A percentile compares a stretch with the other conserved stretches of the same genome.
These are phyloP conservation scores for Ilex paraguariensis DNA, from an alignment of 305 asterid genomes.

Conservation along the genomic window DNA sequence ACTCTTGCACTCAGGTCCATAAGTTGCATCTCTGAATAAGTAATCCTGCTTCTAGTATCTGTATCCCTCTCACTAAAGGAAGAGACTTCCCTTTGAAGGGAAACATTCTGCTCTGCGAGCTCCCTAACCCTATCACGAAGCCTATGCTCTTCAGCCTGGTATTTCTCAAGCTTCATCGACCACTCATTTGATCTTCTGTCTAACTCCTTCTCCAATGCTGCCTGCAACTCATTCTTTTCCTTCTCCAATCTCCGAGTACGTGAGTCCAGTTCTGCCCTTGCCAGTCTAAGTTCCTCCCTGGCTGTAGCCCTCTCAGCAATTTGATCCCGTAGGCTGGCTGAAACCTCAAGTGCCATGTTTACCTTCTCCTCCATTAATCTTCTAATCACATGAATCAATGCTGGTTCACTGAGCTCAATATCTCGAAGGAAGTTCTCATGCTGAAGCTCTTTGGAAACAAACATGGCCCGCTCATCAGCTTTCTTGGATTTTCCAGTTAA, in stretches of 20 bases:
- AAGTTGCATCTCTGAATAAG: slow-evolving; percentile 58
- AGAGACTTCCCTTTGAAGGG: slow-evolving; percentile 82
- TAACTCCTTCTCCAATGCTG: slow-evolving; percentile 72
- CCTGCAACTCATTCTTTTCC: slow-evolving; percentile 80
- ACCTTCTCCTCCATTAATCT: slow-evolving; percentile 63
- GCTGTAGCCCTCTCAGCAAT: slow-evolving; percentile 72
- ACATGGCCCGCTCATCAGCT: slow-evolving; percentile 64
- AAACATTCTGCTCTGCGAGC: slow-evolving; percentile 94
- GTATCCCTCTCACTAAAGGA: slow-evolving; percentile 63
- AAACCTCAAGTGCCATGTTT: slow-evolving; percentile 67
- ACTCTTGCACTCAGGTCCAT: slow-evolving; percentile 42
- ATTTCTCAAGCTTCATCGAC: slow-evolving; percentile 82
- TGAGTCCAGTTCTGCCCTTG: slow-evolving; percentile 45
- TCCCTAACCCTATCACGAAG: slow-evolving; percentile 94
- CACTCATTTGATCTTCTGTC: slow-evolving; percentile 93
- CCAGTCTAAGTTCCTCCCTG: slow-evolving; percentile 50
- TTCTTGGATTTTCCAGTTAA: slow-evolving; percentile 53
- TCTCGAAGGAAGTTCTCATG: slow-evolving; percentile 44
- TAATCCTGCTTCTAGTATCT: slow-evolving; percentile 37
- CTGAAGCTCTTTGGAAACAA: slow-evolving; percentile 67
- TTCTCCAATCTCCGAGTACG: slow-evolving; percentile 58
- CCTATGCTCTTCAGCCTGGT: slow-evolving; percentile 82
- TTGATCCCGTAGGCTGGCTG: slow-evolving; percentile 56
- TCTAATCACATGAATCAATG: slow-evolving; percentile 55
- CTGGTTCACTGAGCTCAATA: slow-evolving; percentile 48